Evolutionary conservation across 2,329 filamentous ascomycete genomes (phyloP).

Genomic region (Hymenoscyphus fraxineus): DNA sequence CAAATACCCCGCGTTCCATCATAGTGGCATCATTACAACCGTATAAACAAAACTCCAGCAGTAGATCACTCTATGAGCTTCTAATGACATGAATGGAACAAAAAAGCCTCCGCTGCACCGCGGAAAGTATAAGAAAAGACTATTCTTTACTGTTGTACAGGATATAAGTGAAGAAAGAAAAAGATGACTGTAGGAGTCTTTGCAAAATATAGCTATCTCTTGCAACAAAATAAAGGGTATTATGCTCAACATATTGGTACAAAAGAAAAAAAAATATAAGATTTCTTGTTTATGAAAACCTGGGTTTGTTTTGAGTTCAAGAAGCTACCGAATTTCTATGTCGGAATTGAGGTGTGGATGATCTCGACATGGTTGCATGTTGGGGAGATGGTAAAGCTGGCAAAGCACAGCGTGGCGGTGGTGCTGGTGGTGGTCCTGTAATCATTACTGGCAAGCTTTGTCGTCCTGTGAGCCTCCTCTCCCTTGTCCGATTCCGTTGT

Average conservation of each 20-base stretch:
- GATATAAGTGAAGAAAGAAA: not conserved
- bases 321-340: constrained; percentile 1
- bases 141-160: not conserved
- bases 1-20: not conserved
- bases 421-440: constrained; percentile 32
- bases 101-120: not conserved
- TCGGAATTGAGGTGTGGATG: not conserved
- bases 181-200: not conserved
- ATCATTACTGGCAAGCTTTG: constrained; percentile 29
- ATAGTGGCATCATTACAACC: constrained; percentile 2
- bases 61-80: not conserved
- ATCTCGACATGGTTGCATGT: not conserved
- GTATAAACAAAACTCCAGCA: not conserved
- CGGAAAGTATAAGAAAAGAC: not conserved
- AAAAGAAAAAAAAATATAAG: not conserved
- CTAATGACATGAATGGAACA: not conserved
- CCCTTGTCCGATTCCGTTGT: not conserved
- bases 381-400: constrained; percentile 30
- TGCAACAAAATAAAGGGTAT: not conserved
- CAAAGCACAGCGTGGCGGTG: constrained; percentile 33
- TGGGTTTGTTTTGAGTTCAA: not conserved
- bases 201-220: not conserved
- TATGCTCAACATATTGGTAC: not conserved
- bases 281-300: not conserved
- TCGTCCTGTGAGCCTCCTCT: constrained; percentile 21